Conservation (phyloP, 257 asterid genomes). For the Solanum appendiculatum region DNA sequence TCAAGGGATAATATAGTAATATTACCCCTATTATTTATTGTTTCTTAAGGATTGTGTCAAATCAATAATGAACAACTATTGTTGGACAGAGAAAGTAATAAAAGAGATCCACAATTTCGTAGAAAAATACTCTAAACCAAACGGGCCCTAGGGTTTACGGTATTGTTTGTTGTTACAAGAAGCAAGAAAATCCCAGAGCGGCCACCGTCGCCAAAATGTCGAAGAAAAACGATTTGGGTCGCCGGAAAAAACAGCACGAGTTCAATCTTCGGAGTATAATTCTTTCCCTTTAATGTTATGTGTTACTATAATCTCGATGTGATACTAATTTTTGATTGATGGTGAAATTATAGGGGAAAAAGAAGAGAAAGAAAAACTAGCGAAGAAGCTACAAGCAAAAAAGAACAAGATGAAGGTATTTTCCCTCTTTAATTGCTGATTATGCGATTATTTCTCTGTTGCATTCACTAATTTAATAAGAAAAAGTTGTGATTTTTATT, state of each 20-base stretch:
- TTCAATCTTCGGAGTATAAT: constrained; percentile 45
- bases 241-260: constrained; percentile 56
- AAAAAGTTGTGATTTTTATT: constrained; percentile 1
- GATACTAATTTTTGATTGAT: not conserved
- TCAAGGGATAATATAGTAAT: no score
- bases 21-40: no score
- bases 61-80: no score
- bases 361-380: constrained; percentile 52
- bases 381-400: constrained; percentile 71
- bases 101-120: not conserved
- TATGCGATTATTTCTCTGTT: not conserved
- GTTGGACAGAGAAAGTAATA: no score
- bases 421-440: not conserved
- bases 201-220: constrained; percentile 34
- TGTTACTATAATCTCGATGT: not conserved
- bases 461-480: not conserved
- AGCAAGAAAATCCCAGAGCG: not conserved
- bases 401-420: constrained; percentile 85
- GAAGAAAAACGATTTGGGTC: constrained; percentile 81
- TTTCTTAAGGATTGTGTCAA: no score
- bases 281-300: not conserved
- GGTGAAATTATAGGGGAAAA: constrained; percentile 43
- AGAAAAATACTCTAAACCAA: not conserved
- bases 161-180: not conserved
- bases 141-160: not conserved